Evolutionary conservation across 768 basidiomycete species (phyloP).

Genomic region (Podaxis sp.): DNA sequence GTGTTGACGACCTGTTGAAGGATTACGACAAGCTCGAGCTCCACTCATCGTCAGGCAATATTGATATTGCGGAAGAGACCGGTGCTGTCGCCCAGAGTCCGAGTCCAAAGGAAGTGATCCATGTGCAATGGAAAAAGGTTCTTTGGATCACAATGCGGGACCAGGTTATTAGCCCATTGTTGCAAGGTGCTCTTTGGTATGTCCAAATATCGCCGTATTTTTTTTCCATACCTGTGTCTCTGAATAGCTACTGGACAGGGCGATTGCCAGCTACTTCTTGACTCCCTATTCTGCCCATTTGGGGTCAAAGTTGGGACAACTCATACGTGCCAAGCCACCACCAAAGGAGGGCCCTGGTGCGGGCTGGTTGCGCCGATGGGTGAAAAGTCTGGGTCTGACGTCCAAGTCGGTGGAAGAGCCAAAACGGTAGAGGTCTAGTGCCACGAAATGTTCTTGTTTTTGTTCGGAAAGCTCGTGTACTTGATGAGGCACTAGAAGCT

Average conservation of each 20-base stretch:
- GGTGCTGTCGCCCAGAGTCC: background rate
- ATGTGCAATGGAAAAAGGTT: conserved; percentile 57
- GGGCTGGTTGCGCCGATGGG: conserved; percentile 41
- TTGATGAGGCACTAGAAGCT: background rate
- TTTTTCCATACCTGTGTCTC: background rate
- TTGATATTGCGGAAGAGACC: conserved; percentile 15
- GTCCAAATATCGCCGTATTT: conserved; percentile 19
- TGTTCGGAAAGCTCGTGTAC: background rate
- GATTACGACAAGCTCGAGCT: conserved; percentile 30
- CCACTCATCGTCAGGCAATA: conserved; percentile 20
- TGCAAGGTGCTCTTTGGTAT: conserved; percentile 70
- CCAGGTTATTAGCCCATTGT: conserved; percentile 64
- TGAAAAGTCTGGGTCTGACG: conserved; percentile 28
- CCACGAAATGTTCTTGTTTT: background rate
- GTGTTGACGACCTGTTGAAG: conserved; percentile 21
- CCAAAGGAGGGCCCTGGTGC: conserved; percentile 40
- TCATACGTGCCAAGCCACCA: conserved; percentile 27
- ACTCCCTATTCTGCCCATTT: conserved; percentile 37
- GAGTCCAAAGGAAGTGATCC: conserved; percentile 32
- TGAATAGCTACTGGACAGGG: conserved; percentile 31
- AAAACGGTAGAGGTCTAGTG: background rate
- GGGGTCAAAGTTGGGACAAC: conserved; percentile 33
- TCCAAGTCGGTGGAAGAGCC: conserved; percentile 2
- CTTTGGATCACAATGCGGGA: conserved; percentile 66
- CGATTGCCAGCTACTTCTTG: conserved; percentile 44